phyloP scores from a whole-genome alignment of 164 flowering plant species.

The Houttuynia cordata region DNA sequence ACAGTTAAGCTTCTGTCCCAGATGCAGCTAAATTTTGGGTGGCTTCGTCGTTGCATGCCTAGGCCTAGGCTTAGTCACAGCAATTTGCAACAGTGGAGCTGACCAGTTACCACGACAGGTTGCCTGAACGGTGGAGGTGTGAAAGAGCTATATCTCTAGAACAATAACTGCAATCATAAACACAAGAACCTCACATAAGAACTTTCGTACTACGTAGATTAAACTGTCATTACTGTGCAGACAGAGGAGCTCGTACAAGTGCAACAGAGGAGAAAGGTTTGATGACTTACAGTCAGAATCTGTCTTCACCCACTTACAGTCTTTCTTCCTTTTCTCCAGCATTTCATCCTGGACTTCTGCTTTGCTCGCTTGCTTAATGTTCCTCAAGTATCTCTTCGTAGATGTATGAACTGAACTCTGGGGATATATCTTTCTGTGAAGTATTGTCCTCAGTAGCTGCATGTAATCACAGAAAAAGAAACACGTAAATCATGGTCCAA shows the following conservation, averaged over 20 bases:
- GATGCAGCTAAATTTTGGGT: no score
- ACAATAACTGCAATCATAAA: constrained; percentile 53
- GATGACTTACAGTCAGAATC: constrained; percentile 45
- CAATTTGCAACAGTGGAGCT: no score
- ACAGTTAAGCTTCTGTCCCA: no score
- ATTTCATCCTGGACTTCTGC: constrained; percentile 22
- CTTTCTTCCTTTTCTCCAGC: constrained; percentile 18
- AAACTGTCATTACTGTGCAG: not conserved
- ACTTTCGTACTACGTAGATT: not conserved
- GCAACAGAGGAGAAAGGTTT: not conserved
- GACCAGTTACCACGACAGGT: not conserved
- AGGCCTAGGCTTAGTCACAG: no score
- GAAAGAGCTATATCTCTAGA: constrained; percentile 38
- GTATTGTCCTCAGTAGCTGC: constrained; percentile 60
- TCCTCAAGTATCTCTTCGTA: constrained; percentile 34
- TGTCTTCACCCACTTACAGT: constrained; percentile 78
- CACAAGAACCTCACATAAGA: constrained; percentile 1
- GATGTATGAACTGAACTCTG: constrained; percentile 34
- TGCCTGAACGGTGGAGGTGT: not conserved
- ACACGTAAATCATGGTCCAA: no score
- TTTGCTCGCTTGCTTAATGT: constrained; percentile 15
- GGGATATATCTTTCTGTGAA: constrained; percentile 55
- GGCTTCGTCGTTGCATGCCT: no score
- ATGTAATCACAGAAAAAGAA: not conserved
- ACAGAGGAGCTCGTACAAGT: not conserved